Conservation (phyloP, 2,329 filamentous ascomycete species). For the Claviceps quebecensis region DNA sequence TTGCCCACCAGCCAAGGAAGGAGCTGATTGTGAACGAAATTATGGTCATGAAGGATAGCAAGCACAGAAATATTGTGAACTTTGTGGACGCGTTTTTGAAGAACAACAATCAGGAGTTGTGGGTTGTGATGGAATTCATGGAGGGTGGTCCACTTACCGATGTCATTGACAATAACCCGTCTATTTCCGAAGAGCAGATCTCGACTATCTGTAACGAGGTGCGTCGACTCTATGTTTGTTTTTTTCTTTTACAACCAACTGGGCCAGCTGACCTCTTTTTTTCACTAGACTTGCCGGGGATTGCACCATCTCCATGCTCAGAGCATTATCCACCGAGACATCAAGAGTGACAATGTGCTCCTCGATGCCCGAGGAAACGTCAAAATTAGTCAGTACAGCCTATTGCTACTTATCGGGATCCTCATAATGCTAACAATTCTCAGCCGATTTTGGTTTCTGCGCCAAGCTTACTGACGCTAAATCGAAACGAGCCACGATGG, state of each 20-base stretch:
- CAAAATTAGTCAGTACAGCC: constrained; percentile 69
- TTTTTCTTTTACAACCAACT: background rate
- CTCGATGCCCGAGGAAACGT: constrained; percentile 89
- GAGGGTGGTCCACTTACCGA: constrained; percentile 94
- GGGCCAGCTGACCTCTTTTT: background rate
- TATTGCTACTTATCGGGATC: background rate
- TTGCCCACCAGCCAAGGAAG: constrained; percentile 91
- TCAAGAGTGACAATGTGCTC: constrained; percentile 97
- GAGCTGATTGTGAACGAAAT: constrained; percentile 99
- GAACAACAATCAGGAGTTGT: constrained; percentile 89
- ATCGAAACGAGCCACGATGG: constrained; percentile 96
- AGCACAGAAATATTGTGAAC: constrained; percentile 97
- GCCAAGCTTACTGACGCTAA: constrained; percentile 96
- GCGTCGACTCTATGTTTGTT: constrained; percentile 25
- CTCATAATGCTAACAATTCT: constrained; percentile 18
- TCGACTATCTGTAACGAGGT: constrained; percentile 95
- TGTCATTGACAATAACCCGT: constrained; percentile 94
- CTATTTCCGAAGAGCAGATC: constrained; percentile 93
- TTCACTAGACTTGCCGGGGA: constrained; percentile 73
- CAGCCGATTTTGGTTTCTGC: constrained; percentile 97
- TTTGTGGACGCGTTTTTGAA: constrained; percentile 94
- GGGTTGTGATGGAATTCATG: constrained; percentile 99
- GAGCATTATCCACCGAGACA: constrained; percentile 97
- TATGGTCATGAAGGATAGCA: constrained; percentile 99
- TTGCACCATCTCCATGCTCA: constrained; percentile 88